These are phyloP conservation scores for Toxoplasma gondii DNA, from an alignment of 169 alveolate genomes.

Conservation along the genomic window DNA sequence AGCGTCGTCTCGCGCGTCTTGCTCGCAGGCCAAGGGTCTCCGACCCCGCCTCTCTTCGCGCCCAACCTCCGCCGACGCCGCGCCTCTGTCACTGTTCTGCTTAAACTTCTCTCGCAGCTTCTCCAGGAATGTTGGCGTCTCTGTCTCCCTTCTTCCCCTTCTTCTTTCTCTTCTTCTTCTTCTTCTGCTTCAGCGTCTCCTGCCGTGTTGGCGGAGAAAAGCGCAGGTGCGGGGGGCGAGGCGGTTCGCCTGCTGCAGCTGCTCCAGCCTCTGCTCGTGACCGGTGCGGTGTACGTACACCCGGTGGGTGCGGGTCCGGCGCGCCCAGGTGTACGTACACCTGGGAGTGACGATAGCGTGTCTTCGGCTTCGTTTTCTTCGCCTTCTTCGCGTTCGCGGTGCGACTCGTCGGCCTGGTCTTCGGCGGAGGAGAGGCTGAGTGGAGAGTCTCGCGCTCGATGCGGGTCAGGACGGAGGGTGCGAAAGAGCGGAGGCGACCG, in stretches of 20 bases:
- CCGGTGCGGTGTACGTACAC: constrained; percentile 32
- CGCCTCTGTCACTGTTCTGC: neutral
- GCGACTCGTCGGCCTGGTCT: neutral
- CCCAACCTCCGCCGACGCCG: neutral
- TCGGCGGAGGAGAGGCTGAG: neutral
- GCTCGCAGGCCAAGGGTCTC: neutral
- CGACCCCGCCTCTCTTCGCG: neutral
- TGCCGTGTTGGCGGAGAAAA: neutral
- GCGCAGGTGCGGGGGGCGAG: neutral
- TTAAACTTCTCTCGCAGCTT: neutral
- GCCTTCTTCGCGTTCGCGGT: too few relatives aligned
- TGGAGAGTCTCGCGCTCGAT: too few relatives aligned
- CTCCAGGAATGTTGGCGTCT: neutral
- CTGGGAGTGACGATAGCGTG: neutral
- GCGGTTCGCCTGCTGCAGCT: neutral
- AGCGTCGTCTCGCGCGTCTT: neutral
- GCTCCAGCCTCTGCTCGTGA: neutral
- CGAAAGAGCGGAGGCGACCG: neutral
- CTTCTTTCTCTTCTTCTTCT: neutral
- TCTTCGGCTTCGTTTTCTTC: neutral
- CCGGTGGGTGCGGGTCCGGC: neutral
- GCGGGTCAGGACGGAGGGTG: neutral
- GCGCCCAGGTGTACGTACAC: neutral
- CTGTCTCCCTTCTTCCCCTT: neutral
- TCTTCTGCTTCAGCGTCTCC: neutral